Evolutionary conservation across 345 rosid genomes (phyloP), one percentile per base, ranked within the genome.

Genomic region (Pseudoturritis turrita): DNA sequence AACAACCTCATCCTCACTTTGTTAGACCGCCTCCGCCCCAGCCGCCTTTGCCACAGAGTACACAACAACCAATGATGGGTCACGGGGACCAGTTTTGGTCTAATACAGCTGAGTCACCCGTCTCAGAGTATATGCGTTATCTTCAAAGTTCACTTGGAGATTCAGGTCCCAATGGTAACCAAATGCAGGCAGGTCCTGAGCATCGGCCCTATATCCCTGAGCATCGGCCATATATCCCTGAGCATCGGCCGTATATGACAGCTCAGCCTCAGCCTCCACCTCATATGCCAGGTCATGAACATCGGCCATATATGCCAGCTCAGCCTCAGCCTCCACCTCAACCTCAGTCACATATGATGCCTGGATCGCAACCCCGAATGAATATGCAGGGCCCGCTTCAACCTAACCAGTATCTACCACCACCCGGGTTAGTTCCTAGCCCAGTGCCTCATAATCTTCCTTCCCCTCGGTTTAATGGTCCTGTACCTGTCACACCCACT

Each of bases 71-170:
- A 3, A 37, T 63, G 45, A 80, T 81, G 83, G 50, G 70, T 77
- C 92, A 77, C 2, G 83, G 83, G 58, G 87, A 89, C 35, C 69
- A 78, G 36, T 74, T 23, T 66, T 81, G 85, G 90, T 50, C 80
- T 14, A 85, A 79, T 77, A 77, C 84, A 10, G 88, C 86, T n/a
- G 96, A 88, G 50, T 90, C 94, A 76, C 96, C 97, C 0, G 72
- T 90, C 75, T 88, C 97, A 25, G 88, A 83, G 58, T 93, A 87
- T 62, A 81, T 90, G 94, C 89, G 96, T 6, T 91, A 90, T 81
- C 92, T 93, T 72, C 91, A 88, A 74, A 82, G 75, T 45, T 81
- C 89, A 15, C 72, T 88, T 3, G 68, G 57, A 26, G 86, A 87
- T 60, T 69, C 86, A 11, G 79, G 85, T 60, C 78, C 86, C 7